Evolutionary conservation across 352 stramenopile genomes (phyloP).

Genomic region (Pythium folliculosum): DNA sequence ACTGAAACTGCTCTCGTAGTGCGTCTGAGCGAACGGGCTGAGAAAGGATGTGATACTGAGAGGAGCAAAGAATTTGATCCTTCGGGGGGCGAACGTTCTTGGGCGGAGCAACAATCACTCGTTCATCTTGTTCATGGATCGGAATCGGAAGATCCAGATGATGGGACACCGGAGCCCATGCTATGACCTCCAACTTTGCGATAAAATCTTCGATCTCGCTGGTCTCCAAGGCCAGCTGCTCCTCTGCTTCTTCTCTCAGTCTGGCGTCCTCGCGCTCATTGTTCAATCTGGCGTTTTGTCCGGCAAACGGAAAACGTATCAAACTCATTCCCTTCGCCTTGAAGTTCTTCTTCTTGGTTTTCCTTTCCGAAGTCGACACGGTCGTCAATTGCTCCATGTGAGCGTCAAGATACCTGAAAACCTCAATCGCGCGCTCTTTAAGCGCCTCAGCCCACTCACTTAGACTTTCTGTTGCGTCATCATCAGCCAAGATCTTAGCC

Average conservation of each 20-base stretch:
- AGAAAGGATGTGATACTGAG: constrained; percentile 63
- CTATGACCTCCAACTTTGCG: constrained; percentile 52
- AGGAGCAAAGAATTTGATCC: constrained; percentile 60
- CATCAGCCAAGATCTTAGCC: constrained; percentile 30
- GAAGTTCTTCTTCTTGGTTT: constrained; percentile 41
- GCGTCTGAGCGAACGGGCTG: constrained; percentile 41
- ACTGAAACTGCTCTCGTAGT: constrained; percentile 47
- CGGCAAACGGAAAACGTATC: constrained; percentile 42
- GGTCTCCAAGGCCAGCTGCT: constrained; percentile 38
- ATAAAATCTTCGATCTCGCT: constrained; percentile 68
- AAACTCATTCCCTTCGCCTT: constrained; percentile 60
- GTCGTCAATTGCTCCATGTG: constrained; percentile 59
- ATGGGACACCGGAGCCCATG: constrained; percentile 59
- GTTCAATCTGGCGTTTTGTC: constrained; percentile 19
- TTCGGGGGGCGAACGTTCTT: constrained; percentile 27
- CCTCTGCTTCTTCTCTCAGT: constrained; percentile 25
- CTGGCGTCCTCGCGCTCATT: background rate
- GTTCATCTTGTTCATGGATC: constrained; percentile 39
- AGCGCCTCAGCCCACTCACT: constrained; percentile 30
- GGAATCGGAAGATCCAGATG: constrained; percentile 38
- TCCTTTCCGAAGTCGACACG: constrained; percentile 25
- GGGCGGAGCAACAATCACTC: constrained; percentile 49
- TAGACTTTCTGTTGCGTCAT: constrained; percentile 18
- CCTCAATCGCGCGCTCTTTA: constrained; percentile 40
- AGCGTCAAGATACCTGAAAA: constrained; percentile 70